Percentiles rank a stretch among this genome's conserved stretches.
Conservation (phyloP, 257 asterid genomes). For the Lycium barbarum region DNA sequence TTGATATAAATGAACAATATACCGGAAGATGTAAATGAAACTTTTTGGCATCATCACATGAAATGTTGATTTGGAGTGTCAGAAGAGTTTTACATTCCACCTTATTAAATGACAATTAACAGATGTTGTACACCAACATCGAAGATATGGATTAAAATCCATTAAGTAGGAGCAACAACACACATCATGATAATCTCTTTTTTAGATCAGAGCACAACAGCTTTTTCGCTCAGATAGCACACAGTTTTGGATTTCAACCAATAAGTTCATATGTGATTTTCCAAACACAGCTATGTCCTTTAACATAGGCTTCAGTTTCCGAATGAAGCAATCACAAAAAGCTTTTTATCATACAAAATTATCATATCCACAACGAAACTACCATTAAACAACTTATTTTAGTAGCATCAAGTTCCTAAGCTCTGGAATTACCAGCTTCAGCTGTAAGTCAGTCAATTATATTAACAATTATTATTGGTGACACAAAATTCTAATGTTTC, state of each 20-base stretch:
- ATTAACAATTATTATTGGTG: not conserved
- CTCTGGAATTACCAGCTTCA: not conserved
- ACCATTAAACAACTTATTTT: not conserved
- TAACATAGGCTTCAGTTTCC: not conserved
- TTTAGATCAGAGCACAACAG: constrained; percentile 1
- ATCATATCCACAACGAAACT: not conserved
- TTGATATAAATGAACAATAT: too few species aligned
- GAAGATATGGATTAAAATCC: too few species aligned
- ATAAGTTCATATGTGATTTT: not conserved
- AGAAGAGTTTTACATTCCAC: too few species aligned
- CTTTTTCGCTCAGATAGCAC: not conserved
- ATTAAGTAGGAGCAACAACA: not conserved
- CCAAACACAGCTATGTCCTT: not conserved
- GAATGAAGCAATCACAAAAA: not conserved
- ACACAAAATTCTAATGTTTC: not conserved
- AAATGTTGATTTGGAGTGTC: too few species aligned
- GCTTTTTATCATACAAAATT: not conserved
- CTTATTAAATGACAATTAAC: too few species aligned
- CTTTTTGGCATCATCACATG: too few species aligned
- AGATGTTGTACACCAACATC: too few species aligned
- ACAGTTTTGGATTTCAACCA: not conserved
- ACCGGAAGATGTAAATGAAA: too few species aligned
- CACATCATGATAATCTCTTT: constrained; percentile 2
- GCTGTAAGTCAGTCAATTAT: not conserved
- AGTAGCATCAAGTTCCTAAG: not conserved